Evolutionary conservation across 164 flowering plant species (phyloP), one percentile per base, ranked within the genome.

Genomic region (Chimonanthus salicifolius): DNA sequence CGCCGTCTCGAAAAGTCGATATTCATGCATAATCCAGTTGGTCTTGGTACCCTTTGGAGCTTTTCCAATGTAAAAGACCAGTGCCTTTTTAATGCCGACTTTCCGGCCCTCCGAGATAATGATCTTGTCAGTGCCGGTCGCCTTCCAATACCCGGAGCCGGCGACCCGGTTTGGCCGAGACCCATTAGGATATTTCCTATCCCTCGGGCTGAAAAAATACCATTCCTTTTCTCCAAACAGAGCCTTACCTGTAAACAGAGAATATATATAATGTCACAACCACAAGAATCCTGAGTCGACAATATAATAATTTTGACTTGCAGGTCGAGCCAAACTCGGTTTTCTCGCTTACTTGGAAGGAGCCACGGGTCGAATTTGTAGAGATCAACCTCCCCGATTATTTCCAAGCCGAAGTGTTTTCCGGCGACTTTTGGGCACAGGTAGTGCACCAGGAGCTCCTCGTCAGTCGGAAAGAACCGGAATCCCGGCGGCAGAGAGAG

Each of bases 1-100:
- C 0, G 87, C 49, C 10, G 82, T 43, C 62, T 87, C 92, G 0
- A 82, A 47, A 67, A 93, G 91, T 62, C 98, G 81, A 54, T 89
- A 93, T 74, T 93, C 98, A 62, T 93, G 98, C 98, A 93, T 93
- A 20, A 91, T 91, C 98, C 98, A 93, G 71, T 93, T 90, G 0
- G 98, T 93, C 71, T 93, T 93, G 70, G 84, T 86, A 11, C 98
- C 98, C 82, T 88, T 89, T 0, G 98, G 97, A 7, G 98, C 96
- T 81, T 88, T 89, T 0, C 98, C 98, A 49, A 87, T 72, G 70
- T 93, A 93, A 58, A 93, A 93, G 0, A 92, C 98, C 4, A 91
- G 78, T 50, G 98, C 94, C 75, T 93, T 93, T 77, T 92, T 92
- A 46, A 91, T 89, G 3, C 98, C 98, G n/a, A 90, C 88, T 74